Percentiles rank a stretch among this genome's conserved stretches.
Conservation (phyloP, 345 rosid genomes). For the Kandelia obovata region DNA sequence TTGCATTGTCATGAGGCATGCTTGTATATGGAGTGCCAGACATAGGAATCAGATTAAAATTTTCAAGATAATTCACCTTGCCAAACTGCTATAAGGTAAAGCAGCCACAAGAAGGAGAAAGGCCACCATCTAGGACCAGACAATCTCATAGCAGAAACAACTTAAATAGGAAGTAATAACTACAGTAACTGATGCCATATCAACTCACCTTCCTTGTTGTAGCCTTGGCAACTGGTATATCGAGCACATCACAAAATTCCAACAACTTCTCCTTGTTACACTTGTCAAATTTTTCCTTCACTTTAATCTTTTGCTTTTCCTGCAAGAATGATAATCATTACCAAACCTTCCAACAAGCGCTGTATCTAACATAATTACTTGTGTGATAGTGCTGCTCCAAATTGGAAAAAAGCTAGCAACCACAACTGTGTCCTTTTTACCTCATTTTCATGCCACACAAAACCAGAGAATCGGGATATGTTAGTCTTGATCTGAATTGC, state of each 20-base stretch:
- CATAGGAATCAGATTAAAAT: too few relatives aligned
- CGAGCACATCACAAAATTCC: slow-evolving; percentile 83
- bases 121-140: too few relatives aligned
- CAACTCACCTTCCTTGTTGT: slow-evolving; percentile 67
- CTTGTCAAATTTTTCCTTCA: slow-evolving; percentile 83
- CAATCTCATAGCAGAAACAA: background rate
- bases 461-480: slow-evolving; percentile 85
- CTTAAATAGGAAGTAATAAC: background rate
- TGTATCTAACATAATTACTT: background rate
- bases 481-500: slow-evolving; percentile 77
- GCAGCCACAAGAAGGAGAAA: too few relatives aligned
- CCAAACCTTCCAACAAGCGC: background rate
- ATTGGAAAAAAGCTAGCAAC: background rate
- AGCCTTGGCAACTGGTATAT: slow-evolving; percentile 57
- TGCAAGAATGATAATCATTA: slow-evolving; percentile 28
- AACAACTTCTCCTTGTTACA: slow-evolving; percentile 71
- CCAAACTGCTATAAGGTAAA: too few relatives aligned
- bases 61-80: too few relatives aligned
- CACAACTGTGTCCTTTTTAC: slow-evolving; percentile 28
- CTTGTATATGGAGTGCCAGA: too few relatives aligned
- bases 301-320: slow-evolving; percentile 75
- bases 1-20: background rate
- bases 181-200: background rate
- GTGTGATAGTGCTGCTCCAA: background rate
- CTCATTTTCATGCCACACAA: slow-evolving; percentile 87